Conservation (phyloP, 345 rosid genomes). For the Eucalyptus rudis region DNA sequence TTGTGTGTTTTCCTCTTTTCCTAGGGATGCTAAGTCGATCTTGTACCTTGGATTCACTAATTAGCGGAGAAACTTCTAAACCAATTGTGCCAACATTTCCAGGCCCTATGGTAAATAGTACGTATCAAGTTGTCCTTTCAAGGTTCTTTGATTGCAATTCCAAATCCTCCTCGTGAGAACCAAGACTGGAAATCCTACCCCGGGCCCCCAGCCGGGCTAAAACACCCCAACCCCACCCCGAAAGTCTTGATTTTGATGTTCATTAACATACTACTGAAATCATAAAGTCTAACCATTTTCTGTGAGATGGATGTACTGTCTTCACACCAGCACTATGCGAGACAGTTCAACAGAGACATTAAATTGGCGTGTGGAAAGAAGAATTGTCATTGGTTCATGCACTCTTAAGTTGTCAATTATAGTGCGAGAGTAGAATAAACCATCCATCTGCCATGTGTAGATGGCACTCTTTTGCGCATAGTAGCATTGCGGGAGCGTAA, state of each 20-base stretch:
- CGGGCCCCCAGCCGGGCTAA: too few species aligned
- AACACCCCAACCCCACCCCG: background rate
- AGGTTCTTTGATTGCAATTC: background rate
- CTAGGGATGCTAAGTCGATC: background rate
- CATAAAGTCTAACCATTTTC: background rate
- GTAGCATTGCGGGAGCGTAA: background rate
- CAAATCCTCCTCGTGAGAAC: background rate
- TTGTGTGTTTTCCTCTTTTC: background rate
- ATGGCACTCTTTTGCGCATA: background rate
- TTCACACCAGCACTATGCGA: background rate
- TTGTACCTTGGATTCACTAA: background rate
- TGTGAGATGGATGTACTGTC: background rate
- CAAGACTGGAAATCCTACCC: background rate
- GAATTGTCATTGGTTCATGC: background rate
- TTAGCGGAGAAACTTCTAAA: background rate
- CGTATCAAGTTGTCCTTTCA: background rate
- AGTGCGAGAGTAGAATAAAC: background rate
- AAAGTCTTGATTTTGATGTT: background rate
- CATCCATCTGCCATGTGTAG: background rate
- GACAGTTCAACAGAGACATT: background rate
- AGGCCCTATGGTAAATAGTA: background rate
- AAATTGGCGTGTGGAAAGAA: background rate
- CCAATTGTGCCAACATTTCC: background rate
- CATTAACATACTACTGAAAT: background rate
- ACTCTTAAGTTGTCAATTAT: background rate